Base-by-base conservation (phyloP, 2,329 filamentous ascomycete genomes). In the Exophiala sp. region DNA sequence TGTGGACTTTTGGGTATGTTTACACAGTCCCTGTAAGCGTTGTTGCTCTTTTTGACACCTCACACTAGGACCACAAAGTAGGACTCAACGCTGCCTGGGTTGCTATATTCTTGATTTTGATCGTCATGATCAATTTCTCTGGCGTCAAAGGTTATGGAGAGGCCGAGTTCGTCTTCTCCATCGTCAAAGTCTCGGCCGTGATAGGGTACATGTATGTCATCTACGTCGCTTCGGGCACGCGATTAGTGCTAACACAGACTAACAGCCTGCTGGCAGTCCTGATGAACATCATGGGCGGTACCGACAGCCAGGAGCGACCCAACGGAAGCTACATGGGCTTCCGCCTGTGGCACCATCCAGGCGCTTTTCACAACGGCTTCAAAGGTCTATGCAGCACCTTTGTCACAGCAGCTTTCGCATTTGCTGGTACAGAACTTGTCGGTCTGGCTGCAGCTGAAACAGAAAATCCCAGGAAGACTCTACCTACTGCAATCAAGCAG, bases 121-220 rank as follows among this genome's bases (percentile, higher is more conserved):
- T 94, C 63, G 75, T 91, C 45, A 61, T 71, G 40, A 92, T 95
- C 71, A 95, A 95, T 66, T 70, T 92, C 57, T 91, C 89, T 65
- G 89, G 89, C 41, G 85, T 95, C 62, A 88, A 88, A 67, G 87
- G 85, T 16, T 94, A 92, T 61, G 89, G 88, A 62, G 89, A 94
- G 69, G 88, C 88, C 32, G 89, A 94, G 65, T 92, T 92, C 60
- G 74, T 89, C 59, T 91, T 92, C 66, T 85, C 86, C 47, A 83
- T 90, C 47, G 74, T 95, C 71, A 95, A 95, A 68, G 82, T 95
- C 44, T 78, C 86, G 18, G 88, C 89, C 35, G 83, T 95, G 14
- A 86, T 94, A 57, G 88, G 87, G 53, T 94, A 91, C 72, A 90
- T 92, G 84, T 86, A 71, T 74, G 81, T 70, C 10, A 35, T 18